These are phyloP conservation scores for Cryptosporidium tyzzeri DNA, from an alignment of 169 alveolate species.

Conservation along the genomic window DNA sequence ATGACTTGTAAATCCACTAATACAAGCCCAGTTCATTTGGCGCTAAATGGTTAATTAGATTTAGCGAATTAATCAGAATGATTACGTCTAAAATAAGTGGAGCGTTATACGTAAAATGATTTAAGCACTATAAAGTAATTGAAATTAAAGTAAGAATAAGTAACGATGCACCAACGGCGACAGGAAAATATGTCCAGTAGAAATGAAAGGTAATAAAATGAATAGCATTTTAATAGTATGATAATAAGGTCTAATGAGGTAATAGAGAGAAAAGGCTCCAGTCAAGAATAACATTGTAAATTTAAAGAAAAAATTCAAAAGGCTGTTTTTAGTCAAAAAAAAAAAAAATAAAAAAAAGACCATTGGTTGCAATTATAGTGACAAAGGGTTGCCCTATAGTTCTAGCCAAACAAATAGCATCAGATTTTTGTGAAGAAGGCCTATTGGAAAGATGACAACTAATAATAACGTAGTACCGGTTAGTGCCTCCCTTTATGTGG, in stretches of 20 bases:
- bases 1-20: not conserved
- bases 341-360: slow-evolving; percentile 18
- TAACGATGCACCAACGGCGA: slow-evolving; percentile 22
- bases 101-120: slow-evolving; percentile 1
- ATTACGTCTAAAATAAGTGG: slow-evolving; percentile 43
- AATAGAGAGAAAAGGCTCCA: slow-evolving; percentile 11
- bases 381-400: not conserved
- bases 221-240: slow-evolving; percentile 1
- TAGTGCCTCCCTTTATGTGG: slow-evolving; percentile 92
- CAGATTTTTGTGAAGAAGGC: slow-evolving; percentile 21
- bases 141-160: not conserved
- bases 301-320: not conserved
- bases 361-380: slow-evolving; percentile 35
- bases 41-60: not conserved
- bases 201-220: not conserved
- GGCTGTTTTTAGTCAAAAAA: slow-evolving; percentile 53
- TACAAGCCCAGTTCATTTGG: not conserved
- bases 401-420: slow-evolving; percentile 18
- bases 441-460: slow-evolving; percentile 48
- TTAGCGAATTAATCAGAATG: not conserved
- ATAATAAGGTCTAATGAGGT: slow-evolving; percentile 7
- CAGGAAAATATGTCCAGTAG: slow-evolving; percentile 26
- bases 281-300: slow-evolving; percentile 20
- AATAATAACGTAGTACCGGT: slow-evolving; percentile 72
- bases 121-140: not conserved